These are phyloP conservation scores for Blastobotrys aristatus DNA, from an alignment of 1,139 yeast genomes.

Conservation along the genomic window DNA sequence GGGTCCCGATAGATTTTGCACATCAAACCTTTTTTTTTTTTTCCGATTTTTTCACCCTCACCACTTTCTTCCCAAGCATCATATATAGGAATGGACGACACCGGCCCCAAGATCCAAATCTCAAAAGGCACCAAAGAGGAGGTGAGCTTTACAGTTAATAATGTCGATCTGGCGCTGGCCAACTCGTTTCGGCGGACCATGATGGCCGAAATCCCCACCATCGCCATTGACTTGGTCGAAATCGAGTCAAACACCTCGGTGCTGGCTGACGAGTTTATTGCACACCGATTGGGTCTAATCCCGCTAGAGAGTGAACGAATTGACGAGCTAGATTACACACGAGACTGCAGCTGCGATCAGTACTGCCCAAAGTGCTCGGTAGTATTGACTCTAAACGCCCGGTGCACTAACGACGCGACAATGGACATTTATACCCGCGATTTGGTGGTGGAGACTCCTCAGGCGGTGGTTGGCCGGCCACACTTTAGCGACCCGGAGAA, in stretches of 20 bases:
- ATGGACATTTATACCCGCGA: slow-evolving; percentile 90
- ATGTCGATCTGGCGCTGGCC: slow-evolving; percentile 85
- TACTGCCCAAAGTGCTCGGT: slow-evolving; percentile 95
- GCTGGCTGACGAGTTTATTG: slow-evolving; percentile 90
- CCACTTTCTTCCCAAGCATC: background rate
- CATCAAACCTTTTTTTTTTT: background rate
- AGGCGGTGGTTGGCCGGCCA: slow-evolving; percentile 64
- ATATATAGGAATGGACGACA: slow-evolving; percentile 39
- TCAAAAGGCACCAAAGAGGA: slow-evolving; percentile 63
- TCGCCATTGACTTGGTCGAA: slow-evolving; percentile 92
- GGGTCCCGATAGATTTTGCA: background rate
- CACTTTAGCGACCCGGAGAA: slow-evolving; percentile 66
- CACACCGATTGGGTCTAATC: slow-evolving; percentile 87
- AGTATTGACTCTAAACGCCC: slow-evolving; percentile 75
- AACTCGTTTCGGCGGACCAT: slow-evolving; percentile 88
- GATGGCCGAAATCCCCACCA: slow-evolving; percentile 93
- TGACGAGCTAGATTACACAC: slow-evolving; percentile 60
- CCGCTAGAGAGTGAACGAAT: slow-evolving; percentile 85
- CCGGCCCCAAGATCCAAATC: slow-evolving; percentile 78
- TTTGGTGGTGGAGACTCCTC: slow-evolving; percentile 39
- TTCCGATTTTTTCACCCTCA: background rate
- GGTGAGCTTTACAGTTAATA: slow-evolving; percentile 83
- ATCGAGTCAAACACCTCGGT: slow-evolving; percentile 91
- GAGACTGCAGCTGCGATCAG: slow-evolving; percentile 97
- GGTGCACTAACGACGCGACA: slow-evolving; percentile 81